Evolutionary conservation across 2,329 filamentous ascomycete genomes (phyloP), one percentile per base, ranked within the genome.

Genomic region (Bipolaris cookei): DNA sequence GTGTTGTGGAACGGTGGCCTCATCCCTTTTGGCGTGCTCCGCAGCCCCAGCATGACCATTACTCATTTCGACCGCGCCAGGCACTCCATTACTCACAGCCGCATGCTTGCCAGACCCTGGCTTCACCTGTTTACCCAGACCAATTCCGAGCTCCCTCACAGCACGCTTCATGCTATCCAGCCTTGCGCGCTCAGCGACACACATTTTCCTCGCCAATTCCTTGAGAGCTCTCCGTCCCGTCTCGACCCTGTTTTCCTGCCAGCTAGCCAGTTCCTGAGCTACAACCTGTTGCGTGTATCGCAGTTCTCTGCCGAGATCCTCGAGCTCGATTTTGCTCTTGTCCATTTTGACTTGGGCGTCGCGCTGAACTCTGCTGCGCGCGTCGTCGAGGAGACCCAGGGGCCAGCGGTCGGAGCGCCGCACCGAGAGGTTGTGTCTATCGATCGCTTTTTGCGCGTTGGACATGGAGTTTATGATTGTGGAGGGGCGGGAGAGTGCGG

Each of bases 241-340:
- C 68, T 85, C 86, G 64, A 92, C 91, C 70, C 96, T 88, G 79
- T 92, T 86, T 38, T 96, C 92, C 70, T 97, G 93, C 92, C 95
- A 99, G 14, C 91, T 92, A 0, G 95, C 95, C 54, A 99, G 77
- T 78, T 99, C 95, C 1, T 87, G 84, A 6, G 96, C 94, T 21
- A 98, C 94, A 13, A 94, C 92, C 76, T 96, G 91, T 78, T 97
- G 94, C 45, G 93, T 97, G 76, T 95, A 97, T 47, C 92, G 82
- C 53, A 99, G 80, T 76, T 99, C 95, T 49, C 86, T 86, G 0
- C 89, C 88, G n/a, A 97, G 77, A 41, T 87, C 85, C 18, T 88
- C 85, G 10, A 91, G 84, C 72, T 97, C 91, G 16, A 82, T 77
- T 62, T 88, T 85, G 20, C 86, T 86, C 62, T 88, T 87, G 13